Conservation (phyloP, 2,329 filamentous ascomycete genomes). For the Stachybotrys echinatus region DNA sequence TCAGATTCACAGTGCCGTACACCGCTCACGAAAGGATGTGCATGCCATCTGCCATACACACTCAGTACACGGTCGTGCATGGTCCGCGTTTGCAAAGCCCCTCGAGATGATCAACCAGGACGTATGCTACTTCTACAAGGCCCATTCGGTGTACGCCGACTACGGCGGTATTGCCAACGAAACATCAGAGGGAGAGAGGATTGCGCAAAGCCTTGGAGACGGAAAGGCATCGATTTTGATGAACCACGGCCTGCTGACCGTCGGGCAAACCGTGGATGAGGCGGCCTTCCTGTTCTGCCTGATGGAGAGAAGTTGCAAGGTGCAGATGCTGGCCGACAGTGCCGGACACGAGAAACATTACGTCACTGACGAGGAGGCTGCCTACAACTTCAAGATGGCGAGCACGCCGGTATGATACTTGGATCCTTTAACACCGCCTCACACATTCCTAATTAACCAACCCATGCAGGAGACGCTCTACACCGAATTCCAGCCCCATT, state of each 20-base stretch:
- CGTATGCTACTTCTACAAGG: constrained; percentile 46
- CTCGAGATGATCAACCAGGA: constrained; percentile 59
- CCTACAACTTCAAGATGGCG: constrained; percentile 2
- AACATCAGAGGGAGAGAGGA: constrained; percentile 47
- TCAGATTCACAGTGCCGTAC: constrained; percentile 53
- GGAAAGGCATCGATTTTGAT: constrained; percentile 49
- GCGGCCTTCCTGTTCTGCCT: constrained; percentile 51
- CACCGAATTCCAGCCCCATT: constrained; percentile 3
- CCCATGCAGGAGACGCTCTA: constrained; percentile 3
- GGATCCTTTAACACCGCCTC: too few species aligned
- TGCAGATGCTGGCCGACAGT: constrained; percentile 25
- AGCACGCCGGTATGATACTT: constrained; percentile 1
- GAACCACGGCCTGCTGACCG: constrained; percentile 59
- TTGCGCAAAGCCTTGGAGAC: constrained; percentile 50
- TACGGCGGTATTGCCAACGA: constrained; percentile 57
- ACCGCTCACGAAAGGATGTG: constrained; percentile 51
- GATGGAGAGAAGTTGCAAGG: constrained; percentile 26
- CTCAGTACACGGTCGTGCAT: constrained; percentile 50
- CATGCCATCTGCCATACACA: constrained; percentile 55
- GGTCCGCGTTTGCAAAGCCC: constrained; percentile 48
- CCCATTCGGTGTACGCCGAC: constrained; percentile 50
- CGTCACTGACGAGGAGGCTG: constrained; percentile 4
- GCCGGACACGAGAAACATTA: constrained; percentile 15
- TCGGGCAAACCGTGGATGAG: constrained; percentile 58
- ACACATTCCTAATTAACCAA: too few species aligned